phyloP scores from a whole-genome alignment of 768 basidiomycete genomes.

The Kwoniella sp. region DNA sequence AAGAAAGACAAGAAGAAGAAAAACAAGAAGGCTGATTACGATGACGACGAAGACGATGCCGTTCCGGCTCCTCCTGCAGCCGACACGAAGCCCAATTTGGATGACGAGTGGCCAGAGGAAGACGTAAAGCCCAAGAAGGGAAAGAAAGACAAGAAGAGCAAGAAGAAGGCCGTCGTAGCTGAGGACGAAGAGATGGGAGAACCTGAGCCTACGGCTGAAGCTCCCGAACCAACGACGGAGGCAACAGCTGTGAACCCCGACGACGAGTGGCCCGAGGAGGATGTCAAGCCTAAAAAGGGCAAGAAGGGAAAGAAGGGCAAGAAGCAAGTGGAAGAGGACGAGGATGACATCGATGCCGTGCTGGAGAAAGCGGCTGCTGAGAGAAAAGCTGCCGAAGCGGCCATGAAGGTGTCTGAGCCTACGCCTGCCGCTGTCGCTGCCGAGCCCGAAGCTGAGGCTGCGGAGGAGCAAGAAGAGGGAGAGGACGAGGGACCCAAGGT shows the following conservation, averaged over 20 bases:
- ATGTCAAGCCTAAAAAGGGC: constrained; percentile 59
- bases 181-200: constrained; percentile 31
- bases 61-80: background rate
- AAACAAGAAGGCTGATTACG: constrained; percentile 39
- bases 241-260: constrained; percentile 55
- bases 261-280: constrained; percentile 75
- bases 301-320: constrained; percentile 49
- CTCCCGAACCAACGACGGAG: constrained; percentile 1
- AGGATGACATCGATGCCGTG: constrained; percentile 28
- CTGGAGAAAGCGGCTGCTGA: constrained; percentile 27
- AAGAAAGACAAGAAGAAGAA: constrained; percentile 51
- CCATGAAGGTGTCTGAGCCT: constrained; percentile 10
- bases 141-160: constrained; percentile 47
- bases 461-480: constrained; percentile 32
- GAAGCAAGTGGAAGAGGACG: constrained; percentile 28
- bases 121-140: constrained; percentile 60
- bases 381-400: constrained; percentile 23
- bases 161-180: constrained; percentile 29
- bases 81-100: constrained; percentile 48
- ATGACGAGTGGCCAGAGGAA: constrained; percentile 74
- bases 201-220: constrained; percentile 10
- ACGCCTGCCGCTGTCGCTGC: background rate
- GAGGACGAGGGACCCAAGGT: constrained; percentile 60
- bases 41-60: constrained; percentile 34
- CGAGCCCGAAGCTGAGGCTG: constrained; percentile 45